Evolutionary conservation across 345 rosid genomes (phyloP), one percentile per base, ranked within the genome.

Genomic region (Leavenworthia alabamica): DNA sequence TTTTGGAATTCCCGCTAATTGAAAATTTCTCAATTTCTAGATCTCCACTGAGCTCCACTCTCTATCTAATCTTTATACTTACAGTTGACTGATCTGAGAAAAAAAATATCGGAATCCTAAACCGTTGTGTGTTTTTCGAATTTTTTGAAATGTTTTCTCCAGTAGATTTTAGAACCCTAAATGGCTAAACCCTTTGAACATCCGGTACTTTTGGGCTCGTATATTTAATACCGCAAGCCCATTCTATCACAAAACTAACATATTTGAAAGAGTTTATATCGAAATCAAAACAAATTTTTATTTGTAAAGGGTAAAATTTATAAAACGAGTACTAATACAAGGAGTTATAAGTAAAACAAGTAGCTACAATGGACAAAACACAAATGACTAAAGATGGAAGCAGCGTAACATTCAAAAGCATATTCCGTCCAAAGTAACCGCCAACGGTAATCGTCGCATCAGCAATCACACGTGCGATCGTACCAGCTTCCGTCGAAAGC

Each of bases 401-500:
- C 45, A 93, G 85, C 6, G 97, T 93, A 27, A 62, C 66, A 63
- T 93, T 93, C 82, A 93, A 62, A 17, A 93, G 92, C 75, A 14
- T 72, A 43, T 70, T 75, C 75, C 77, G 61, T 2, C 96, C 96
- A 50, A 93, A 66, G 81, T 68, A 89, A 22, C 99, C 99, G 2
- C 83, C 97, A 13, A 89, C 50, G 0, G 99, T 93, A 42, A 93
- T 93, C 3, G 96, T 93, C 2, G 35, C 94, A 57, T 93, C 97
- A 4, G 99, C 97, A 17, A 93, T 81, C 8, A 89, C 97, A 39
- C 99, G 86, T 28, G 99, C 99, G 16, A 89, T 78, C 0, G 97
- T 93, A 13, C 99, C 97, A 0, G 99, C 97, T 68, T 93, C 97
- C 16, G 97, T 93, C 6, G 96, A 93, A 20, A 93, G 90, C 37